phyloP scores from a whole-genome alignment of 495 filamentous ascomycete genomes.

The Xylaria longipes region DNA sequence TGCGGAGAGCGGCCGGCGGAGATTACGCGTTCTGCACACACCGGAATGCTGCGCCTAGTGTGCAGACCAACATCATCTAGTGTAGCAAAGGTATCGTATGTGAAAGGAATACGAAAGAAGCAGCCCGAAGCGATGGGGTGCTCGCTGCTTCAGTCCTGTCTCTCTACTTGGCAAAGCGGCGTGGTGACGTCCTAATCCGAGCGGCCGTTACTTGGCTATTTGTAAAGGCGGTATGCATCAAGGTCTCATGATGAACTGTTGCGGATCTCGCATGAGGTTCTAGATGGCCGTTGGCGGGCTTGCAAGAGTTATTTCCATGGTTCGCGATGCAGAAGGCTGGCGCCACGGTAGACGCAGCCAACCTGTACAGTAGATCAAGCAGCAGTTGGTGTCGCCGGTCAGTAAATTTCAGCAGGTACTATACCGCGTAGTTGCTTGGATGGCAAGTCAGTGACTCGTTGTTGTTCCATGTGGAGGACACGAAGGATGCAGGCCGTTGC shows the following conservation, averaged over 20 bases:
- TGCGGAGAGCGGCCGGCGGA: background rate
- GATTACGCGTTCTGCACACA: background rate
- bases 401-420: background rate
- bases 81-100: background rate
- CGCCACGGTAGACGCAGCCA: conserved; percentile 11
- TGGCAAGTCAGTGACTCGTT: background rate
- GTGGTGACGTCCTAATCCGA: background rate
- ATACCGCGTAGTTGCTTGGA: background rate
- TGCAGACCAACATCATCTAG: background rate
- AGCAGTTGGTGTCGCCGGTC: background rate
- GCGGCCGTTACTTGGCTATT: background rate
- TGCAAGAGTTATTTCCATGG: background rate
- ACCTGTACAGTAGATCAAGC: conserved; percentile 22
- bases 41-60: background rate
- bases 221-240: conserved; percentile 26
- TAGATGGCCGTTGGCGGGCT: conserved; percentile 7
- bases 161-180: conserved; percentile 7
- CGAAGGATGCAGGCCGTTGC: conserved; percentile 19
- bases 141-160: conserved; percentile 4
- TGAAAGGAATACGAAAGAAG: background rate
- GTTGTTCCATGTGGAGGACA: background rate
- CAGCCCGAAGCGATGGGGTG: background rate
- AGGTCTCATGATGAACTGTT: conserved; percentile 22
- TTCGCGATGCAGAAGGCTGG: conserved; percentile 15
- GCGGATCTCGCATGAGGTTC: conserved; percentile 26